These are phyloP conservation scores for Salvia hispanica DNA, from an alignment of 257 asterid genomes.

Conservation along the genomic window DNA sequence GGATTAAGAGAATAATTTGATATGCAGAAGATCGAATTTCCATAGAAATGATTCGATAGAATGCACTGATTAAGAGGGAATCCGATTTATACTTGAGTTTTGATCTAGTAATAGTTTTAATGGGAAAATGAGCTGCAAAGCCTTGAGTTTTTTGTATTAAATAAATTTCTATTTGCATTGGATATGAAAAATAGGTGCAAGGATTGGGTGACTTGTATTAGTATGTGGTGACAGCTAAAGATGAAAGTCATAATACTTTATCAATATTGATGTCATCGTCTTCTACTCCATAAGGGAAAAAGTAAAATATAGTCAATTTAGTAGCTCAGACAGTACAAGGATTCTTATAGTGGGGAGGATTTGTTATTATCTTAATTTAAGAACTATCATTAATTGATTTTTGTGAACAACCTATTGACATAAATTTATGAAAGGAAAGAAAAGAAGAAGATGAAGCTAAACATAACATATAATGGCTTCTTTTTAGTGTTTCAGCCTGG, in stretches of 20 bases:
- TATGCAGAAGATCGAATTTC: background rate
- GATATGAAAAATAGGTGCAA: background rate
- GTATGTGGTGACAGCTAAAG: background rate
- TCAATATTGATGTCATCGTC: background rate
- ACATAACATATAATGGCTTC: background rate
- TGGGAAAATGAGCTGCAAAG: background rate
- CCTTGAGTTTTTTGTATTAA: background rate
- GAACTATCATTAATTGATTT: background rate
- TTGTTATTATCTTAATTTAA: background rate
- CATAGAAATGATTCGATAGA: background rate
- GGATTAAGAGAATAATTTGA: slow-evolving; percentile 1
- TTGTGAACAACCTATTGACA: background rate
- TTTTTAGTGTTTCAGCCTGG: background rate
- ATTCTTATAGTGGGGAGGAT: background rate
- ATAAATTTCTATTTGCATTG: slow-evolving; percentile 7
- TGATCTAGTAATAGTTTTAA: background rate
- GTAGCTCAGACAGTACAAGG: background rate
- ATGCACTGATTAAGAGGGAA: background rate
- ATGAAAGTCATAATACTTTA: background rate
- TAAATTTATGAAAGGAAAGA: background rate
- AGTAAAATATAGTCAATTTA: background rate
- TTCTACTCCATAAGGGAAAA: background rate
- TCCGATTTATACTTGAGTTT: background rate
- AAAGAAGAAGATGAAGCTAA: background rate
- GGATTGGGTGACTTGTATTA: background rate